Conservation (phyloP, 345 rosid species). For the Raphanus sativus region DNA sequence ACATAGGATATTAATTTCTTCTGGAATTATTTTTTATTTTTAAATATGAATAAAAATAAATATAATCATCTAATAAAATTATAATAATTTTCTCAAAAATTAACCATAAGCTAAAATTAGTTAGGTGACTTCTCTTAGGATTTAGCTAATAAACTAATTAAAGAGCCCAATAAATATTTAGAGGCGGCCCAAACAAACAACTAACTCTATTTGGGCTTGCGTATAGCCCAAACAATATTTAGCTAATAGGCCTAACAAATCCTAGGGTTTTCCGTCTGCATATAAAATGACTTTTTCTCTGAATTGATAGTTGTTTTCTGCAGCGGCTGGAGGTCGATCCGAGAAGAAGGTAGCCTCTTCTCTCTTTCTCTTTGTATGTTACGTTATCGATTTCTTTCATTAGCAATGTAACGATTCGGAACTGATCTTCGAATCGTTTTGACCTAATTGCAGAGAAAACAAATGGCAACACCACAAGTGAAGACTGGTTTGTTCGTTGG, state of each 20-base stretch:
- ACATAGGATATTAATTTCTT: no score
- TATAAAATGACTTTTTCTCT: not conserved
- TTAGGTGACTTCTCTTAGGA: no score
- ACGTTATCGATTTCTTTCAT: not conserved
- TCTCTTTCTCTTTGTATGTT: not conserved
- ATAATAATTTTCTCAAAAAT: no score
- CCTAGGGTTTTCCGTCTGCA: not conserved
- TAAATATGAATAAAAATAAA: no score
- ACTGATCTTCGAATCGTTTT: not conserved
- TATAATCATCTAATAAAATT: no score
- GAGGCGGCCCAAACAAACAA: not conserved
- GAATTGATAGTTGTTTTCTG: not conserved
- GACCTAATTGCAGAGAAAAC: not conserved
- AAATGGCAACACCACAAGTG: slow-evolving; percentile 34
- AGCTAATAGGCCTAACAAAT: not conserved
- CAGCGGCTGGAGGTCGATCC: not conserved
- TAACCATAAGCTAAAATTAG: no score
- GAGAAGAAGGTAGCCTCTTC: not conserved
- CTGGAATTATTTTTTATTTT: no score
- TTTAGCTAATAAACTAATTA: not conserved
- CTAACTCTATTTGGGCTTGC: not conserved
- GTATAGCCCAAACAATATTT: not conserved
- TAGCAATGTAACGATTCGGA: not conserved
- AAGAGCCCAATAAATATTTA: not conserved
- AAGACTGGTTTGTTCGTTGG: slow-evolving; percentile 45